Evolutionary conservation across 2,329 filamentous ascomycete species (phyloP), one percentile per base, ranked within the genome.

Genomic region (Calonectria hawksworthii): DNA sequence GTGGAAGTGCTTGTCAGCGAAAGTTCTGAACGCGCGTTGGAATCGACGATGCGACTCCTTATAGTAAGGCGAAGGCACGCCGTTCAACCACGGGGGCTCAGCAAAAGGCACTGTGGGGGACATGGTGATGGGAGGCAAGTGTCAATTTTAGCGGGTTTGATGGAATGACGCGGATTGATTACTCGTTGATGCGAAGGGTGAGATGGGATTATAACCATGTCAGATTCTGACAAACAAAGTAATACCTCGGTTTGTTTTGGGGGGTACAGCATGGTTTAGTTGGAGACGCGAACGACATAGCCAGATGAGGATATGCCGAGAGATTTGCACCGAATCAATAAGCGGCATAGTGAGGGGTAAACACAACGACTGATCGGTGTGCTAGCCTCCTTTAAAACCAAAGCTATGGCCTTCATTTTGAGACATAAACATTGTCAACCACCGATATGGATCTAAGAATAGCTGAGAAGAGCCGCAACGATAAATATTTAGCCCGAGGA

Each of bases 41-140:
- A 92, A 95, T 81, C 85, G 86, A 18, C 87, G 86, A 82, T 95
- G 93, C 5, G 92, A 91, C 4, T 90, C 87, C 30, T 90, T 92
- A 86, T 94, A 94, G 86, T 95, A 94, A 16, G 94, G 92, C 0
- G 92, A 94, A 0, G 94, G 94, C 3, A 95, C 87, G 68, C 93
- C 93, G 78, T 88, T 88, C 61, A 95, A 88, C 86, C 93, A 95
- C 1, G 93, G 90, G 1, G 94, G 94, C 79, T 96, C 94, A 7
- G 93, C 92, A 85, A 95, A 94, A 66, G 94, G 94, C 16, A 77
- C 70, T 28, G 28, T 50, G 38, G 61, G 61, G 3, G 61, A 65
- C 61, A 65, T 65, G 34, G 56, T 11, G 56, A 13, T 13, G 56
- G 2, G 8, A 21, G 38, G n/a, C 3, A 5, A 61, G 13, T 59